Percentiles rank a stretch among this genome's conserved stretches.
Conservation (phyloP, 345 rosid species). For the Linum trigynum region DNA sequence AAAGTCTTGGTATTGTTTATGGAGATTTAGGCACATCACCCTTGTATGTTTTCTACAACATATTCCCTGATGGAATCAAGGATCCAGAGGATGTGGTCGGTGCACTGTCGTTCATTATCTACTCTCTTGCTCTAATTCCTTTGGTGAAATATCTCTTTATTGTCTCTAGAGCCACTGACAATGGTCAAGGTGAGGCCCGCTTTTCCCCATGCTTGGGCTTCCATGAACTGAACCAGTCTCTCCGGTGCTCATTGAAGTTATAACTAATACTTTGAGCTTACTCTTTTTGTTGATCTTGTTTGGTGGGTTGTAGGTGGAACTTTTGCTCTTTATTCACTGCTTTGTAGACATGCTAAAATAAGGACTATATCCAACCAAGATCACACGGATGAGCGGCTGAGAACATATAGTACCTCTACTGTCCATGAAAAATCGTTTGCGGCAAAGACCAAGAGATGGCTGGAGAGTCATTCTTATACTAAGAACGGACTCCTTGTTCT, state of each 20-base stretch:
- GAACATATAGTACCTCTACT: slow-evolving; percentile 12
- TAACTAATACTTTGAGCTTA: too few relatives aligned
- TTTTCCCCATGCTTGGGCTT: not conserved
- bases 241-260: not conserved
- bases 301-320: slow-evolving; percentile 12
- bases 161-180: slow-evolving; percentile 17
- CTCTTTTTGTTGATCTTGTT: not conserved
- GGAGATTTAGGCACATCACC: not conserved
- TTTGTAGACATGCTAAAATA: slow-evolving; percentile 19
- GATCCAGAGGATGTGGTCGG: not conserved
- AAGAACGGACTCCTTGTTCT: slow-evolving; percentile 18
- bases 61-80: not conserved
- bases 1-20: slow-evolving; percentile 5
- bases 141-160: slow-evolving; percentile 17
- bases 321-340: slow-evolving; percentile 14
- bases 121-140: slow-evolving; percentile 7
- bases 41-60: not conserved
- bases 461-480: slow-evolving; percentile 2
- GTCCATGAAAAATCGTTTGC: slow-evolving; percentile 12
- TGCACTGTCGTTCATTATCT: not conserved
- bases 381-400: slow-evolving; percentile 10
- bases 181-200: slow-evolving; percentile 13
- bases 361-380: slow-evolving; percentile 14
- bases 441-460: slow-evolving; percentile 17
- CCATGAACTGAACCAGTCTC: not conserved